These are phyloP conservation scores for Elsinoe ampelina DNA, from an alignment of 2,329 filamentous ascomycete genomes.

Conservation along the genomic window DNA sequence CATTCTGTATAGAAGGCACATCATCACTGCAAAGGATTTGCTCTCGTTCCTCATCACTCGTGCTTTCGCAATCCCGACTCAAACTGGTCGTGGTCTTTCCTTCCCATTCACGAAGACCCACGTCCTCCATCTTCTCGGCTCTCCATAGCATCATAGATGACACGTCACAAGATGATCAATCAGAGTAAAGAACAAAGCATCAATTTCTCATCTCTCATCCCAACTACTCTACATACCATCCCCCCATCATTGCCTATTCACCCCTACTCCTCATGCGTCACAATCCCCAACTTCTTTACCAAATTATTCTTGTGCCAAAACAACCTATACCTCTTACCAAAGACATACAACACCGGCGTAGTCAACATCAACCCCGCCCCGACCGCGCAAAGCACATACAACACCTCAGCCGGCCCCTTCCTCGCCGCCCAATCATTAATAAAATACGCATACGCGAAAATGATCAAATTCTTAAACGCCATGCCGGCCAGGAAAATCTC, in stretches of 20 bases:
- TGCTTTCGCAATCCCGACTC: no score
- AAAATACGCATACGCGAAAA: constrained; percentile 36
- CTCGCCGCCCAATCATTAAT: constrained; percentile 34
- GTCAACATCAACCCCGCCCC: constrained; percentile 10
- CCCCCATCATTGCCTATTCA: not conserved
- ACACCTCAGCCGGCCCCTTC: constrained; percentile 29
- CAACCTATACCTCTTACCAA: constrained; percentile 14
- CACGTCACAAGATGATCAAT: no score
- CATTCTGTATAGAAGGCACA: no score
- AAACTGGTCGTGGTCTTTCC: no score
- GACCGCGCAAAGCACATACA: constrained; percentile 30
- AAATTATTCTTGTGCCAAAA: constrained; percentile 14
- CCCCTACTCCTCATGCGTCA: constrained; percentile 13
- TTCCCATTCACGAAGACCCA: no score
- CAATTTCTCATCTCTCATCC: not conserved
- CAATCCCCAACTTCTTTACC: constrained; percentile 9
- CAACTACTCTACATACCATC: not conserved
- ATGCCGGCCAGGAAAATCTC: constrained; percentile 38
- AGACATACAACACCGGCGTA: constrained; percentile 5
- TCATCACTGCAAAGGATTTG: no score
- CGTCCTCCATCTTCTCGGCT: no score
- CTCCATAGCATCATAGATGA: no score
- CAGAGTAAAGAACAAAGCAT: not conserved
- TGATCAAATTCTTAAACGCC: constrained; percentile 38
- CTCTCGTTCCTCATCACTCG: no score